A percentile compares a stretch with the other conserved stretches of the same genome.
Evolutionary conservation across 2,329 filamentous ascomycete species (phyloP).

Genomic region (Clarireedia hainanense): DNA sequence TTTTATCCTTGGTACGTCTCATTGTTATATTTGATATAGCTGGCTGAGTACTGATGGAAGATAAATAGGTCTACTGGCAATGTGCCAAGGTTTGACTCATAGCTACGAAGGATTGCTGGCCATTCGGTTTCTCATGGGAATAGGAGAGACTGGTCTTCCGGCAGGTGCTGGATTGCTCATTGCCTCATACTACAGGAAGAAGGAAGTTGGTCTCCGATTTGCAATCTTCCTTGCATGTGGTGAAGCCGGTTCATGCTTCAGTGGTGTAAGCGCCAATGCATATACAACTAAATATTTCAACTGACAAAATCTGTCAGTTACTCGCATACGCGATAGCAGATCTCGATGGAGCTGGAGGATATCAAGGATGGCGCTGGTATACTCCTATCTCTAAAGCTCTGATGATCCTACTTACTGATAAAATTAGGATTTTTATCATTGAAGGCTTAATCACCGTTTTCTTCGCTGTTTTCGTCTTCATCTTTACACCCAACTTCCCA

Average conservation of each 20-base stretch:
- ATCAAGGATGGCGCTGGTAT: constrained; percentile 42
- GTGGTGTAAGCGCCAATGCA: constrained; percentile 24
- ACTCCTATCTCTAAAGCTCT: neutral
- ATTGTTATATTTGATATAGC: neutral
- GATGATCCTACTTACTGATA: neutral
- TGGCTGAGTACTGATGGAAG: neutral
- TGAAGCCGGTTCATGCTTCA: constrained; percentile 35
- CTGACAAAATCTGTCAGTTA: constrained; percentile 17
- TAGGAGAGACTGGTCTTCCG: constrained; percentile 15
- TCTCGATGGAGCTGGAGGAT: constrained; percentile 38
- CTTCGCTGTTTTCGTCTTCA: constrained; percentile 17
- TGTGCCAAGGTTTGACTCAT: constrained; percentile 35
- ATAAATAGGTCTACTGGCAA: constrained; percentile 12
- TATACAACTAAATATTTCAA: too few species aligned
- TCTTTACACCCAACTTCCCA: too few species aligned
- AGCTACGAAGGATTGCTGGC: constrained; percentile 26
- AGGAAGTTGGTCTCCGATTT: constrained; percentile 53
- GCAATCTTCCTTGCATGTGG: constrained; percentile 32
- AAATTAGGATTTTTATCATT: constrained; percentile 35
- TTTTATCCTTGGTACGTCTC: neutral
- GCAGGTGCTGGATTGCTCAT: constrained; percentile 37
- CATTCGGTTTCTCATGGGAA: constrained; percentile 13
- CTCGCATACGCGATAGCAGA: constrained; percentile 40
- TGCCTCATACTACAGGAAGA: constrained; percentile 47
- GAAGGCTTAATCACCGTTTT: constrained; percentile 35